These are phyloP conservation scores for Fusarium floridanum DNA, from an alignment of 2,329 filamentous ascomycete genomes.

Conservation along the genomic window DNA sequence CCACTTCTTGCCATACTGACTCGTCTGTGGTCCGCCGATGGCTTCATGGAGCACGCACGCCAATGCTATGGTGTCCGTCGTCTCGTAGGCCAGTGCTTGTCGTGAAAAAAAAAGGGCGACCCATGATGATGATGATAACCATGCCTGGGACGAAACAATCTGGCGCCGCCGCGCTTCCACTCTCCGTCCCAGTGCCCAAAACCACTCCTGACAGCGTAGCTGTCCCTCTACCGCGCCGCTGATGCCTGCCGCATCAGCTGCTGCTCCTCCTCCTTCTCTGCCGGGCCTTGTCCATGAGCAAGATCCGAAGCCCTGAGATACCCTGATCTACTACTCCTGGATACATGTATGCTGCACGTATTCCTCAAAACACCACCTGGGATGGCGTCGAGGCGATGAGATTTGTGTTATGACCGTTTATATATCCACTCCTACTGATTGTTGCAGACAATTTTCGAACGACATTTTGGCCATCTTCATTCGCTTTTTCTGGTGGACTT, in stretches of 20 bases:
- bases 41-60: conserved; percentile 39
- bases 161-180: conserved; percentile 6
- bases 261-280: background rate
- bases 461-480: background rate
- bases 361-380: background rate
- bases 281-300: background rate
- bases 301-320: background rate
- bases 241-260: background rate
- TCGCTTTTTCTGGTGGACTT: background rate
- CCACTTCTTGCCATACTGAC: conserved; percentile 36
- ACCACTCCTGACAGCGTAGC: background rate
- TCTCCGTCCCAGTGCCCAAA: background rate
- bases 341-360: background rate
- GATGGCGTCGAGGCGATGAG: background rate
- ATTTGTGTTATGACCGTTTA: background rate
- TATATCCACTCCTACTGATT: conserved; percentile 25
- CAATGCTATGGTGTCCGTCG: conserved; percentile 42
- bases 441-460: conserved; percentile 13
- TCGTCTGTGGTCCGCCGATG: conserved; percentile 36
- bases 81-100: conserved; percentile 24
- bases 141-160: background rate
- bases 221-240: background rate
- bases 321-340: background rate
- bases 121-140: background rate
- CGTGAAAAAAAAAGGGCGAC: background rate